phyloP scores from a whole-genome alignment of 495 filamentous ascomycete genomes.

The Xylaria grammica region DNA sequence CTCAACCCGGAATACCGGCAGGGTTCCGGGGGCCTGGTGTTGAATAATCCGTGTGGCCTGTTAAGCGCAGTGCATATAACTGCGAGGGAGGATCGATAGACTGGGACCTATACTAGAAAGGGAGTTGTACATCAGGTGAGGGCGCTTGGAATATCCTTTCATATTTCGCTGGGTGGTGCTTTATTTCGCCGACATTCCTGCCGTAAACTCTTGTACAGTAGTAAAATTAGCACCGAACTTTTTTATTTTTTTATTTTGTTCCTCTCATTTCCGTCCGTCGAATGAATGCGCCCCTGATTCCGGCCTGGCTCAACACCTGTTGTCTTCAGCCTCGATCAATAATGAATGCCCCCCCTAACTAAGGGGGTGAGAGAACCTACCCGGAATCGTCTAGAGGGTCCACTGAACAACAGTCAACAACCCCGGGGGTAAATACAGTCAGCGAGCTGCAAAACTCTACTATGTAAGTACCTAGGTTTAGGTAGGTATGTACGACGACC shows the following conservation, averaged over 20 bases:
- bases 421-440: not conserved
- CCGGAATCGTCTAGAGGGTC: too few relatives aligned
- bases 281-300: not conserved
- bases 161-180: not conserved
- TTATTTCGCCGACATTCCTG: not conserved
- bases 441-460: not conserved
- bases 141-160: not conserved
- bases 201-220: too few relatives aligned
- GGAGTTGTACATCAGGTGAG: not conserved
- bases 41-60: not conserved
- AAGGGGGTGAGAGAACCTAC: too few relatives aligned
- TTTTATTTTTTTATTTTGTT: not conserved
- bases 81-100: not conserved
- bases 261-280: not conserved
- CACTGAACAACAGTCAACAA: too few relatives aligned
- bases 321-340: not conserved
- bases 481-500: too few relatives aligned
- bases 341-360: not conserved
- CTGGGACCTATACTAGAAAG: not conserved
- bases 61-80: not conserved
- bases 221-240: too few relatives aligned
- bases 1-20: slow-evolving; percentile 17
- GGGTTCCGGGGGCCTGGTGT: slow-evolving; percentile 5
- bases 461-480: too few relatives aligned
- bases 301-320: not conserved